A percentile compares a stretch with the other conserved stretches of the same genome.
phyloP scores from a whole-genome alignment of 495 filamentous ascomycete species.

The Cenococcum geophilum region DNA sequence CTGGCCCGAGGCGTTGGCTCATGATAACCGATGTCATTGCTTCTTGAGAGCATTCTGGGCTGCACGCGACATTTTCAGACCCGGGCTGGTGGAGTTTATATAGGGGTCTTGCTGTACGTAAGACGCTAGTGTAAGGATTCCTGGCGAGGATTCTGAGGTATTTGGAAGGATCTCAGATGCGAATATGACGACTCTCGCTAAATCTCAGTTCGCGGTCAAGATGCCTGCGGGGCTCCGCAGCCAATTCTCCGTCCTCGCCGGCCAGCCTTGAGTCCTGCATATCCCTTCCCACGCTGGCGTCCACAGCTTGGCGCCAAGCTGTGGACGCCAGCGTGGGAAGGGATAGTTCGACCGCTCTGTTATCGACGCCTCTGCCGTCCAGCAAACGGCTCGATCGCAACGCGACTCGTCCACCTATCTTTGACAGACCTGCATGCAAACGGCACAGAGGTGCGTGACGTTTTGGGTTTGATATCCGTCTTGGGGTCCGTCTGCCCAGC shows the following conservation, averaged over 20 bases:
- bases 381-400: not conserved
- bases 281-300: too few species aligned
- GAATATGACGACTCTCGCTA: not conserved
- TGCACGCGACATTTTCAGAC: not conserved
- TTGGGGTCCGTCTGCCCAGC: not conserved
- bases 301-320: too few species aligned
- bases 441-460: too few species aligned
- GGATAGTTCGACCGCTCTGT: too few species aligned
- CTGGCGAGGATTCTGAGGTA: not conserved
- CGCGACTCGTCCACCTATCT: not conserved
- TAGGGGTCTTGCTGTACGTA: too few species aligned
- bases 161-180: not conserved
- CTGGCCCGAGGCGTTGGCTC: slow-evolving; percentile 22
- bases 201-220: not conserved
- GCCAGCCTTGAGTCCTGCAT: not conserved
- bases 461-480: not conserved
- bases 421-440: too few species aligned
- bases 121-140: too few species aligned
- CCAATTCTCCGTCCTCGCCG: not conserved
- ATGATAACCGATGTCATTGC: slow-evolving; percentile 9
- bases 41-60: not conserved
- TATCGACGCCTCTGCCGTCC: not conserved
- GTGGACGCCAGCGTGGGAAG: too few species aligned
- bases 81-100: not conserved
- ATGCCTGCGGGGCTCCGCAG: not conserved